A percentile compares a stretch with the other conserved stretches of the same genome.
phyloP scores from a whole-genome alignment of 306 rosid species.

The Vicia sativa region DNA sequence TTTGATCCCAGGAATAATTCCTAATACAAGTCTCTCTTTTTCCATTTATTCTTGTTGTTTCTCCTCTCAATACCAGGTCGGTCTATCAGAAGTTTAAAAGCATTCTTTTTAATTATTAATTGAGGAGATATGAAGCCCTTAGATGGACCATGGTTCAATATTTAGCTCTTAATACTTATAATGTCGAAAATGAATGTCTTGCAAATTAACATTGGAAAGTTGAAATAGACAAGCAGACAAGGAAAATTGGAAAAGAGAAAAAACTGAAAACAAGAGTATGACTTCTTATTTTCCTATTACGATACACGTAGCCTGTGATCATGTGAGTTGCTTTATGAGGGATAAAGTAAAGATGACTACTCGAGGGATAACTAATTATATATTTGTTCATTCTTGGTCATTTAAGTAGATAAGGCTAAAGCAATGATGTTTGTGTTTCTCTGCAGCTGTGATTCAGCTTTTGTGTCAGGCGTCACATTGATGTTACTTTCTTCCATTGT shows the following conservation, averaged over 20 bases:
- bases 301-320: conserved; percentile 8
- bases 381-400: conserved; percentile 17
- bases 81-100: conserved; percentile 2
- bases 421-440: conserved; percentile 26
- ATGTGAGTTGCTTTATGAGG: conserved; percentile 22
- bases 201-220: conserved; percentile 24
- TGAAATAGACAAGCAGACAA: conserved; percentile 15
- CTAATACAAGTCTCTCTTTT: not conserved
- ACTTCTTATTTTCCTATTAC: conserved; percentile 21
- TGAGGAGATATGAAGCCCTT: conserved; percentile 24
- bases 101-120: not conserved
- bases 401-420: conserved; percentile 31
- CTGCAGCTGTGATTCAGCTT: conserved; percentile 88
- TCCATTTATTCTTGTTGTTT: not conserved
- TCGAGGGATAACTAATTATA: conserved; percentile 15
- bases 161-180: conserved; percentile 15
- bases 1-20: not conserved
- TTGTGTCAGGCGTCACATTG: conserved; percentile 74
- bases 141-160: conserved; percentile 8
- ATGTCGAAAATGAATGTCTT: conserved; percentile 32
- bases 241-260: not conserved
- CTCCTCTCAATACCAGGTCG: not conserved
- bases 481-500: conserved; percentile 82
- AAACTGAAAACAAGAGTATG: conserved; percentile 12
- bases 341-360: conserved; percentile 8